These are phyloP conservation scores for Aspergillus quadricinctus DNA, from an alignment of 2,329 filamentous ascomycete genomes.

Conservation along the genomic window DNA sequence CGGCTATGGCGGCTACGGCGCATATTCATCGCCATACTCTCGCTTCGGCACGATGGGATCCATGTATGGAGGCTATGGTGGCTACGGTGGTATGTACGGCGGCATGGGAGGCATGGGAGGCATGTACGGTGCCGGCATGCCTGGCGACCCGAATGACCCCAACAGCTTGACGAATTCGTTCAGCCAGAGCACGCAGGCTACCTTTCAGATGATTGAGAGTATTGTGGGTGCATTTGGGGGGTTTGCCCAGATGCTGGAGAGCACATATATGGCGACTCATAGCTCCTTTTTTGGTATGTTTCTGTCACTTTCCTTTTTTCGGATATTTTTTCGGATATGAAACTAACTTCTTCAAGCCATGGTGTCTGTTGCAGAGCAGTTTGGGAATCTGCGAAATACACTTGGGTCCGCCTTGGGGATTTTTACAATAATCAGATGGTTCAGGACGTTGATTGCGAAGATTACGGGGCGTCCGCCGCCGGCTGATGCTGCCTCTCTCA, in stretches of 20 bases:
- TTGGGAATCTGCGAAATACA: conserved; percentile 87
- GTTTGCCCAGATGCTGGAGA: conserved; percentile 98
- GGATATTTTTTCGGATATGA: not conserved
- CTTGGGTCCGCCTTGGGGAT: conserved; percentile 91
- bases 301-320: not conserved
- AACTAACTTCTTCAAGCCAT: conserved; percentile 59
- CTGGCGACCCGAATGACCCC: conserved; percentile 72
- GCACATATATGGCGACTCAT: conserved; percentile 99
- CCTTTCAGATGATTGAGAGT: conserved; percentile 97
- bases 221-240: conserved; percentile 95
- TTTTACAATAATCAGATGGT: conserved; percentile 93
- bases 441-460: conserved; percentile 85
- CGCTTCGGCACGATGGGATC: conserved; percentile 47
- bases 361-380: conserved; percentile 97
- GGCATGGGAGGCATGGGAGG: conserved; percentile 47
- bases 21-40: conserved; percentile 55
- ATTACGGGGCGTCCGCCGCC: conserved; percentile 87
- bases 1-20: conserved; percentile 46
- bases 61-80: conserved; percentile 36
- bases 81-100: conserved; percentile 45
- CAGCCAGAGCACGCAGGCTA: conserved; percentile 89
- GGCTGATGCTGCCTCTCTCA: conserved; percentile 79
- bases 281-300: conserved; percentile 92
- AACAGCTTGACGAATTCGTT: conserved; percentile 95
- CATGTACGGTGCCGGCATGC: conserved; percentile 50